Evolutionary conservation across 73 alveolate genomes (phyloP).

Genomic region (Paramecium tetraurelia): DNA sequence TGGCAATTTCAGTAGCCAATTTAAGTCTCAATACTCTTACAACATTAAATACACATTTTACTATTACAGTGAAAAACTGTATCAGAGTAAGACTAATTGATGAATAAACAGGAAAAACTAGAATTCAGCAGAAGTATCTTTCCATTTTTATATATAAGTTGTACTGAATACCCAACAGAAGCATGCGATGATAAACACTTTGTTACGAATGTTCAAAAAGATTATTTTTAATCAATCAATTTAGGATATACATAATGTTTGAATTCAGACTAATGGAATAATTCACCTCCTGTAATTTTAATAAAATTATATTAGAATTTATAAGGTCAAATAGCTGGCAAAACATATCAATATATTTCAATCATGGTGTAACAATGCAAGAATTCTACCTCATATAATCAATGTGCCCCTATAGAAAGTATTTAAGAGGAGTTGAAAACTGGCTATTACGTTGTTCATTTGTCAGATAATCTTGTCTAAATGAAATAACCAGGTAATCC

Average conservation of each 20-base stretch:
- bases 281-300: not conserved
- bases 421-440: not conserved
- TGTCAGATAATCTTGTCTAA: not conserved
- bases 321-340: not conserved
- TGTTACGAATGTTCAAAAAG: not conserved
- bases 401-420: not conserved
- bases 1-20: not conserved
- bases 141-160: not conserved
- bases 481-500: not conserved
- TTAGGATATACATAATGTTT: not conserved
- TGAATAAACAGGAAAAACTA: not conserved
- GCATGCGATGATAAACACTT: constrained; percentile 10
- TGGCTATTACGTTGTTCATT: not conserved
- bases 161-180: constrained; percentile 6
- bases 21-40: not conserved
- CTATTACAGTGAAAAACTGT: not conserved
- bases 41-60: not conserved
- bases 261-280: not conserved
- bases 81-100: not conserved
- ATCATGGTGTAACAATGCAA: not conserved
- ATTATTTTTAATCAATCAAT: not conserved
- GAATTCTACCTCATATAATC: not conserved
- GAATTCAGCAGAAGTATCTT: not conserved
- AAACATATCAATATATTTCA: not conserved
- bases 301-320: not conserved